These are phyloP conservation scores for Tricholomella constricta DNA, from an alignment of 768 basidiomycete species.

Conservation along the genomic window DNA sequence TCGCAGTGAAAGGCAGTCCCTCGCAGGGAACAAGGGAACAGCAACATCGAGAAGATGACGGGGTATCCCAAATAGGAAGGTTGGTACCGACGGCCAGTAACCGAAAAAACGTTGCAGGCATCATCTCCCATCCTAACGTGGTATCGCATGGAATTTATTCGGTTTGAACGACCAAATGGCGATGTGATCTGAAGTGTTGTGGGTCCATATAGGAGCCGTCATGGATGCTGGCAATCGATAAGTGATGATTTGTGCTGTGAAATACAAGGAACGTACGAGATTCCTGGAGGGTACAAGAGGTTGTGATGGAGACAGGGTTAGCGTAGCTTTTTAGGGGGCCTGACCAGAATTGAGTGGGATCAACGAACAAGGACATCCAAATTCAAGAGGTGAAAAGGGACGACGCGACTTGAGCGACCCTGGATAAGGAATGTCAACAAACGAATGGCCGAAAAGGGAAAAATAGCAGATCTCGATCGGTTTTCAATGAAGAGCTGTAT, in stretches of 20 bases:
- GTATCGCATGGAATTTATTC: background rate
- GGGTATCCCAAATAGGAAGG: constrained; percentile 11
- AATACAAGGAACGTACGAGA: constrained; percentile 5
- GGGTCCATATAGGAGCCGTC: constrained; percentile 15
- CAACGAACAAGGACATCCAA: constrained; percentile 32
- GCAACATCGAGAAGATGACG: constrained; percentile 12
- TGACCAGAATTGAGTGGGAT: constrained; percentile 7
- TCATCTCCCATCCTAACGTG: background rate
- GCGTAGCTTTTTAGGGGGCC: constrained; percentile 1
- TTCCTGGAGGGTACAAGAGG: constrained; percentile 25
- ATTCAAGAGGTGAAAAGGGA: constrained; percentile 25
- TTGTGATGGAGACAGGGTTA: constrained; percentile 28
- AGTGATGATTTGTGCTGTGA: background rate
- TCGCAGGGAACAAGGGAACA: constrained; percentile 31
- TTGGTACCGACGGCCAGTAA: constrained; percentile 6
- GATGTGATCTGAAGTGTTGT: constrained; percentile 11
- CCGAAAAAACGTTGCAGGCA: background rate
- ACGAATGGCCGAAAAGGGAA: constrained; percentile 40
- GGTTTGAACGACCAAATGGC: background rate
- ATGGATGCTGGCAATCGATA: background rate
- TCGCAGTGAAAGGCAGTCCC: constrained; percentile 24
- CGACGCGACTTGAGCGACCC: constrained; percentile 19
- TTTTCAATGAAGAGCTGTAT: constrained; percentile 28
- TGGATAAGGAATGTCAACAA: constrained; percentile 35
- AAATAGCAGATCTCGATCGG: constrained; percentile 33